A percentile compares a stretch with the other conserved stretches of the same genome.
Conservation (phyloP, 2,329 filamentous ascomycete genomes). For the Botrytis fragariae region DNA sequence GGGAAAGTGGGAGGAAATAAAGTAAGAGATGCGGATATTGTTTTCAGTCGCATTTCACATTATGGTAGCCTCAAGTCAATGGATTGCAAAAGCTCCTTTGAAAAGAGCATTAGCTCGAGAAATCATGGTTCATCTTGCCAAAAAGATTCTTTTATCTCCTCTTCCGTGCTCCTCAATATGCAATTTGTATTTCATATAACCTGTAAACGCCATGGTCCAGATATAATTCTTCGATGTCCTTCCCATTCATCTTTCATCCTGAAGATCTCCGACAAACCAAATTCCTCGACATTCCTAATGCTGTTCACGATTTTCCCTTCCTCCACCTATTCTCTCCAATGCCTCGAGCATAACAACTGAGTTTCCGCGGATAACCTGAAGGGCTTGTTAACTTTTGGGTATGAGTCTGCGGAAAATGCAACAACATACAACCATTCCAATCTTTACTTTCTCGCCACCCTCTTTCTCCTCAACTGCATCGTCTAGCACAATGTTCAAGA, state of each 20-base stretch:
- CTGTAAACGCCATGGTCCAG: slow-evolving; percentile 18
- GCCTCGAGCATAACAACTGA: slow-evolving; percentile 98
- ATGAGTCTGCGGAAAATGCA: background rate
- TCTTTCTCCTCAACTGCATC: slow-evolving; percentile 94
- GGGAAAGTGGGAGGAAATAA: slow-evolving; percentile 37
- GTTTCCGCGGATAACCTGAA: slow-evolving; percentile 89
- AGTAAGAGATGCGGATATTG: slow-evolving; percentile 21
- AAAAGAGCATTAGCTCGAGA: background rate
- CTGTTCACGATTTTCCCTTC: slow-evolving; percentile 43
- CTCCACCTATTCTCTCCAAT: slow-evolving; percentile 64
- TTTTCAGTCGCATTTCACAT: background rate
- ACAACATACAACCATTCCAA: slow-evolving; percentile 84
- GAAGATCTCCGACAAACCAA: background rate
- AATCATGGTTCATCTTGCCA: background rate
- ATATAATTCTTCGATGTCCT: slow-evolving; percentile 16
- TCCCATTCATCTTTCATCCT: background rate
- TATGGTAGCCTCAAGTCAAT: background rate
- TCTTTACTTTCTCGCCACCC: slow-evolving; percentile 81
- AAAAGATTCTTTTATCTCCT: slow-evolving; percentile 5
- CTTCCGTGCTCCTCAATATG: slow-evolving; percentile 13
- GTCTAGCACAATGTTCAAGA: slow-evolving; percentile 96
- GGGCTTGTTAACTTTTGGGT: background rate
- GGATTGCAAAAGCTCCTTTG: background rate
- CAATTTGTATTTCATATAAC: slow-evolving; percentile 21
- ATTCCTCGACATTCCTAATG: background rate